Evolutionary conservation across 495 filamentous ascomycete genomes (phyloP), one percentile per base, ranked within the genome.

Genomic region (Poronia punctata): DNA sequence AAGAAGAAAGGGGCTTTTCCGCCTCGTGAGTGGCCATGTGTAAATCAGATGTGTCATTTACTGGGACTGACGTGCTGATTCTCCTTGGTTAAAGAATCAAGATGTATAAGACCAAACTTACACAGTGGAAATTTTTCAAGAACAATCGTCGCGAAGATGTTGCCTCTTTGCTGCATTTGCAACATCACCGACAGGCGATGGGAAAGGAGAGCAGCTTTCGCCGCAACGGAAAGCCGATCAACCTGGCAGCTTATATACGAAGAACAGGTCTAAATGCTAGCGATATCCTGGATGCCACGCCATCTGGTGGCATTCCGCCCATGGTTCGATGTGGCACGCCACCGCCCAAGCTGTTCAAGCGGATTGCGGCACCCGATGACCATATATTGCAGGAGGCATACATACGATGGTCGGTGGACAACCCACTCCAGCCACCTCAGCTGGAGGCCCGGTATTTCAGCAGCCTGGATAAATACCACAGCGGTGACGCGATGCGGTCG

Each of bases 1-100:
- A 98, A 55, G 88, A 95, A 63, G 33, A 40, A 29, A 49, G 40
- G 40, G 52, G 49, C 6, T 58, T 58, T 34, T 53, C 39, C 23
- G 55, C 55, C 45, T 58, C 55, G 55, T 58, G 54, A 58, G 55
- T 53, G 31, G 29, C 38, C n/a, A 35, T 18, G 22, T 10, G 14
- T 35, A 21, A 19, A 15, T 27, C 7, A 7, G 7, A 7, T 7
- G 24, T 7, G 24, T n/a, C 24, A 27, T 27, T 7, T n/a, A n/a
- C 24, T n/a, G 7, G 24, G 24, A n/a, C 7, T n/a, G 24, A 27
- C n/a, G 24, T 7, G 24, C 24, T 27, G 24, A 27, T n/a, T n/a
- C 7, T 7, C 24, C 24, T n/a, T n/a, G n/a, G n/a, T n/a, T n/a
- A n/a, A 38, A 45, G 43, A 12, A 28, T 22, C 23, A 64, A 64